Base-by-base conservation (phyloP, 148 eudicot genomes). In the Bassia scoparia region DNA sequence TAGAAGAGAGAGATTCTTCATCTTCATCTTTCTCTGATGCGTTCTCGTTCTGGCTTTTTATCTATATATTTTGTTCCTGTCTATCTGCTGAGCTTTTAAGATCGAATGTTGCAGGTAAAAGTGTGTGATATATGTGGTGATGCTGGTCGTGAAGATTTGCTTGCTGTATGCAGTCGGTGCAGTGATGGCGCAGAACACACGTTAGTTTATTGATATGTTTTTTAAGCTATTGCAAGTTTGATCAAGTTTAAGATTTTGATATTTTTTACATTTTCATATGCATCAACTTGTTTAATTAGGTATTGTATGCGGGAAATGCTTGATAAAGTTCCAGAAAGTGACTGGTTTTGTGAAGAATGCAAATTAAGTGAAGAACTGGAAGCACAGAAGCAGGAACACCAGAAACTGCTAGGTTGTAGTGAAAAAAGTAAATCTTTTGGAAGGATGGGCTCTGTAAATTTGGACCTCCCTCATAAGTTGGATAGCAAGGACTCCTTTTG, bases 331-430 rank as follows among this genome's bases (percentile, higher is more conserved):
- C 99, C 99, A 7, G 92, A 86, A 79, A 92, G 89, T 74, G 94
- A 92, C 76, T 95, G 99, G 99, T 69, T 92, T 60, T 95, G 99
- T 82, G 99, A 95, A 84, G 99, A 95, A 77, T 95, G 99, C 81
- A 82, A 81, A 78, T 58, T 34, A 33, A 76, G 76, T 58, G 90
- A 86, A 80, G 81, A 77, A 83, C 61, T 54, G 34, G 86, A 81
- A 72, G 81, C 71, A 29, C 80, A 41, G 72, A 85, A 68, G 67
- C 84, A 77, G 78, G 84, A 73, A 43, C 75, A 77, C 53, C 55
- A 27, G 60, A 80, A 60, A 74, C 65, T 72, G 48, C 70, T 53
- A 49, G 85, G 74, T 82, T 74, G 35, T 73, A 77, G 61, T 80
- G 96, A 81, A 80, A 87, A 81, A 77, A 76, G 65, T 79, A 78